These are phyloP conservation scores for Boletus barrowsii DNA, from an alignment of 768 basidiomycete genomes.

Conservation along the genomic window DNA sequence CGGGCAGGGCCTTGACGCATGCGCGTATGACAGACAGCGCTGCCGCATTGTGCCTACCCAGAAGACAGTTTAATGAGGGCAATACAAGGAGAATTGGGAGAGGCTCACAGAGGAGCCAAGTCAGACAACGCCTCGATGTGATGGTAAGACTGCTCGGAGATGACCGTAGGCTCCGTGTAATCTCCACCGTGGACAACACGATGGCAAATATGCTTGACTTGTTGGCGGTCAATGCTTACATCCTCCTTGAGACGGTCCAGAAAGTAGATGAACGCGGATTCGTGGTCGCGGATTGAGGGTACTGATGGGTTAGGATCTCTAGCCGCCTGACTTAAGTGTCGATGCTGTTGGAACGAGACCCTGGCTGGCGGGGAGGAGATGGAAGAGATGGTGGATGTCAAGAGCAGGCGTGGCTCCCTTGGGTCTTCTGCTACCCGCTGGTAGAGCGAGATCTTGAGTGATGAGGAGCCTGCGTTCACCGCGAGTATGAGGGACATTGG, in stretches of 20 bases:
- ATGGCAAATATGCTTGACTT: constrained; percentile 62
- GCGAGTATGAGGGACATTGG: constrained; percentile 52
- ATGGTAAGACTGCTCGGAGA: constrained; percentile 65
- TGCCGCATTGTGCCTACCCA: constrained; percentile 55
- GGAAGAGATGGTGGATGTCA: constrained; percentile 53
- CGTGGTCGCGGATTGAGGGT: constrained; percentile 49
- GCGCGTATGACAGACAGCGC: constrained; percentile 59
- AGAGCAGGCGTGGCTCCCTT: constrained; percentile 40
- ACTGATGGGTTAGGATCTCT: constrained; percentile 28
- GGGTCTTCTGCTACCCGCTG: constrained; percentile 26
- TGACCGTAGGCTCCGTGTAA: constrained; percentile 64
- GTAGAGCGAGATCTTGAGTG: constrained; percentile 79
- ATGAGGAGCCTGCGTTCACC: constrained; percentile 81
- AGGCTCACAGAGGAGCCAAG: constrained; percentile 72
- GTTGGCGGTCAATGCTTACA: constrained; percentile 38
- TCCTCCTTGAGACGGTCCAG: constrained; percentile 44
- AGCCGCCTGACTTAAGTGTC: background rate
- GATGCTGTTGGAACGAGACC: constrained; percentile 42
- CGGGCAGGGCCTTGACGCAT: constrained; percentile 59
- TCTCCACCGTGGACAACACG: constrained; percentile 88
- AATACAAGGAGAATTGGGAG: background rate
- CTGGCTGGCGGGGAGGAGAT: constrained; percentile 54
- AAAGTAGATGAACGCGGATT: constrained; percentile 61
- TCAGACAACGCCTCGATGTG: constrained; percentile 74
- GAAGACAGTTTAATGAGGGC: background rate